Evolutionary conservation across 176 grass and related monocot species (phyloP), one percentile per base, ranked within the genome.

Genomic region (Avena atlantica): DNA sequence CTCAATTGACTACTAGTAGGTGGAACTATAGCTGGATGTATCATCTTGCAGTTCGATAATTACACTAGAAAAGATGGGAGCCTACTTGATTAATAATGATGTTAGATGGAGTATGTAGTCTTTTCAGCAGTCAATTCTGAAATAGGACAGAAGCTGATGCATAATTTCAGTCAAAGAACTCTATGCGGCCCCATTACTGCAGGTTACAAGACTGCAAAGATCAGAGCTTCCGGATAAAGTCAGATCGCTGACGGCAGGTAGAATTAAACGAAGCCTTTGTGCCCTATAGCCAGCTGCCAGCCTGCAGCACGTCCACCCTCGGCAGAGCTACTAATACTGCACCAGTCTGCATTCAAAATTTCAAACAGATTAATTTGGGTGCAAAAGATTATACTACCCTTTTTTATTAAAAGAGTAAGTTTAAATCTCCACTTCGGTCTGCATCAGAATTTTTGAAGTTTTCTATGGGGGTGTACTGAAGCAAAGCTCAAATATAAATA

Each of bases 401-500:
- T 60, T 51, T 60, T 60, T 10, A 60, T n/a, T 60, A 21, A 60
- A 60, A 8, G 19, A 19, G 57, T 21, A 60, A 60, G 8, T 60
- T 60, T 60, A 19, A 60, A 20, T 21, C 57, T 60, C 57, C 57
- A 60, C 20, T 20, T 60, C n/a, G 57, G n/a, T 60, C 57, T 60
- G 19, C 57, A 21, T 60, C 20, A 2, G 8, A 60, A 60, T 60
- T 60, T 60, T 7, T 60, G 20, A 60, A 60, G 19, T 58, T 58
- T n/a, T 63, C 60, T 63, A 25, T 13, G 21, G 60, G 6, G 60
- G 21, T 25, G 23, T 63, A 25, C 60, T 4, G 21, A 63, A 25
- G 60, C 60, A 63, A 63, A 63, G 60, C 60, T 63, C 60, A 63
- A 63, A 63, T 63, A 63, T 63, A 63, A 63, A 24, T 25, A 63